Conservation (phyloP, 441 rosid genomes). For the Populus hybrid region DNA sequence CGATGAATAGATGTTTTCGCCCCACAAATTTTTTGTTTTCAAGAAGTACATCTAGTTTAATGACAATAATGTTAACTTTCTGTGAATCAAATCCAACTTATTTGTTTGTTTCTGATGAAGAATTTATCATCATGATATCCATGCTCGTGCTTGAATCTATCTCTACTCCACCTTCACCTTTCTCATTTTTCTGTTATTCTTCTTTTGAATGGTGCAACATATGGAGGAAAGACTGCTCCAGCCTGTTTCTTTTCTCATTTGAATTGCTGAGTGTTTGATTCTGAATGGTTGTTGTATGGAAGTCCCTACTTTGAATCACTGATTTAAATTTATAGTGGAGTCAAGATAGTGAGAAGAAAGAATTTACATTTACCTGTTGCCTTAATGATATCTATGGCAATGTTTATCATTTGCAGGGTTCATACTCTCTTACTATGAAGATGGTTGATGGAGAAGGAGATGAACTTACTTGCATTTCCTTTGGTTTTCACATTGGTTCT, state of each 20-base stretch:
- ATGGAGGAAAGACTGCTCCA: neutral
- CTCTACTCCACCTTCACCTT: neutral
- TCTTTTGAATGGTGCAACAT: neutral
- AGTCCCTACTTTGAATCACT: neutral
- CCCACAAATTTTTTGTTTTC: neutral
- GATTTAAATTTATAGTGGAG: neutral
- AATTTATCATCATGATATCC: neutral
- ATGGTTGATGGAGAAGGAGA: slow-evolving; percentile 51
- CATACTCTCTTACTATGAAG: slow-evolving; percentile 78
- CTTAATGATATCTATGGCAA: neutral
- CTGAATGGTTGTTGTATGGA: neutral
- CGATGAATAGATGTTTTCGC: neutral
- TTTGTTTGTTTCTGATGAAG: neutral
- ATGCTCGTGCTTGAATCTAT: neutral
- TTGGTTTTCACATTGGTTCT: slow-evolving; percentile 67
- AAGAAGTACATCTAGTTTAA: neutral
- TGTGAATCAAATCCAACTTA: neutral
- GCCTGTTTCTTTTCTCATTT: neutral
- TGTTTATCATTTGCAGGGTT: slow-evolving; percentile 53
- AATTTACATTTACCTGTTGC: neutral
- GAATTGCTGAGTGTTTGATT: neutral
- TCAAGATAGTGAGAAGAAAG: neutral
- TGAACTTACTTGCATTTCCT: slow-evolving; percentile 72
- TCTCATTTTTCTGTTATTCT: neutral
- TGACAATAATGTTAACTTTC: neutral